These are phyloP conservation scores for Acanthamoeba royreba DNA, from an alignment of 208 protist genomes.

Conservation along the genomic window DNA sequence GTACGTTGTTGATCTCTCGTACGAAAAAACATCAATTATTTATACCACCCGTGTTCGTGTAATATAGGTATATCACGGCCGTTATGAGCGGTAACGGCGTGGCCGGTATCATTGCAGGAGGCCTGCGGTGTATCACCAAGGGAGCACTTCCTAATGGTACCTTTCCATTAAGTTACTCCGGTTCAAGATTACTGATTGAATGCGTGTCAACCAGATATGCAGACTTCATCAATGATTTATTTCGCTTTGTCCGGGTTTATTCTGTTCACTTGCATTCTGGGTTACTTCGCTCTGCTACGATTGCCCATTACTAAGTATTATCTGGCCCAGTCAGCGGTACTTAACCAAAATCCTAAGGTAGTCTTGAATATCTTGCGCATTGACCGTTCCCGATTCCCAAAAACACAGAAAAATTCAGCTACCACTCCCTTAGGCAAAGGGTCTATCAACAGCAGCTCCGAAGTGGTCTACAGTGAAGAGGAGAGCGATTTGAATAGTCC, in stretches of 20 bases:
- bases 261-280: conserved; percentile 43
- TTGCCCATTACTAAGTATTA: conserved; percentile 51
- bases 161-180: not conserved
- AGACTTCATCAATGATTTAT: conserved; percentile 42
- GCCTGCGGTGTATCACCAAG: conserved; percentile 56
- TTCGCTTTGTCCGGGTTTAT: conserved; percentile 48
- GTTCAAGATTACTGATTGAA: not conserved
- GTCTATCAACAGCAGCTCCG: not conserved
- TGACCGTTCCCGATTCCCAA: not conserved
- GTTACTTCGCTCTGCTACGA: conserved; percentile 32
- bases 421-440: not conserved
- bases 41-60: not conserved
- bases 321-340: not conserved
- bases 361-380: too few species aligned
- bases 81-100: conserved; percentile 66
- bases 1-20: too few species aligned
- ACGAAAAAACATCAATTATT: too few species aligned
- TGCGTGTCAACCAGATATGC: not conserved
- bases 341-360: too few species aligned
- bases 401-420: not conserved
- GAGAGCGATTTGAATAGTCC: not conserved
- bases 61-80: not conserved
- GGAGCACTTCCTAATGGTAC: conserved; percentile 19
- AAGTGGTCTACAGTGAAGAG: not conserved
- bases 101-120: conserved; percentile 55